Conservation (phyloP, 257 asterid species). For the Capsicum pubescens region DNA sequence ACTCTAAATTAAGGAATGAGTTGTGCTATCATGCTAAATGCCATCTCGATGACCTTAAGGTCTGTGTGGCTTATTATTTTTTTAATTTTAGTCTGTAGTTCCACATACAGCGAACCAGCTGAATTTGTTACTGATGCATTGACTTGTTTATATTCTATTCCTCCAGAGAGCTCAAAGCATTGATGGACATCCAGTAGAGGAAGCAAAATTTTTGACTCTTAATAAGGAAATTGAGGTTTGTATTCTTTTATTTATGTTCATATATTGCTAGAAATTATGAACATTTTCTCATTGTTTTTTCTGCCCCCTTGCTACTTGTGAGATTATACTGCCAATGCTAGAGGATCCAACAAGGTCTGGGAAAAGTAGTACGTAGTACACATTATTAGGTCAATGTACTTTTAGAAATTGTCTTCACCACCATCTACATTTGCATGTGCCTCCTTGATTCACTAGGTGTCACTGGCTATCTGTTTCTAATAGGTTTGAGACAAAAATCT, state of each 20-base stretch:
- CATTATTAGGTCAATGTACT: neutral
- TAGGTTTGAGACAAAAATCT: neutral
- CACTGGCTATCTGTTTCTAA: slow-evolving; percentile 11
- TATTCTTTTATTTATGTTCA: slow-evolving; percentile 1
- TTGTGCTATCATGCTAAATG: slow-evolving; percentile 48
- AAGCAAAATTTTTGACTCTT: slow-evolving; percentile 40
- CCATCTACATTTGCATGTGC: neutral
- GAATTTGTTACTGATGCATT: slow-evolving; percentile 30
- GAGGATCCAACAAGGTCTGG: neutral
- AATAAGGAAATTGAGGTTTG: slow-evolving; percentile 62
- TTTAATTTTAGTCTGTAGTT: neutral
- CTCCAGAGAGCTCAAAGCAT: neutral
- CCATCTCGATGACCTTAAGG: slow-evolving; percentile 62
- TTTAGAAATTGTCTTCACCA: neutral
- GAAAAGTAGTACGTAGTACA: neutral
- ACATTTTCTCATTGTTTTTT: neutral
- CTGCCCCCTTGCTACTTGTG: neutral
- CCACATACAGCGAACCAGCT: neutral
- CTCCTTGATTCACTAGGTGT: slow-evolving; percentile 21
- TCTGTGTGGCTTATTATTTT: slow-evolving; percentile 32
- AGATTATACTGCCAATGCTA: neutral
- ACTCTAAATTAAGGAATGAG: slow-evolving; percentile 57
- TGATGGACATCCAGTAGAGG: slow-evolving; percentile 41
- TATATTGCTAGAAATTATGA: neutral
- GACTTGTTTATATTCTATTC: slow-evolving; percentile 22